phyloP scores from a whole-genome alignment of 371 early-diverging fungal species.

The Phascolomyces articulosus region DNA sequence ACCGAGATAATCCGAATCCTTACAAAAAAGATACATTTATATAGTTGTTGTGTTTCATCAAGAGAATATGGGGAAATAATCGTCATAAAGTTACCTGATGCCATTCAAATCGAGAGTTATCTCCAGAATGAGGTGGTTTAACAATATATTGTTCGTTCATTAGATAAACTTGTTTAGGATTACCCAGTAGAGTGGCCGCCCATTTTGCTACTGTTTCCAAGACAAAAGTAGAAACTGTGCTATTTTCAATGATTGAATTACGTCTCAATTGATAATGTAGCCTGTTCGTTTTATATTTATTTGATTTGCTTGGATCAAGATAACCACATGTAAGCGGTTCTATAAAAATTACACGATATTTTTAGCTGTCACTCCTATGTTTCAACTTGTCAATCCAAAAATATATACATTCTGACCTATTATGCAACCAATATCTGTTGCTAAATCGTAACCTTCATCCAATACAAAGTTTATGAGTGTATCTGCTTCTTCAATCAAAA shows the following conservation, averaged over 20 bases:
- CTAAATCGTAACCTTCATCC: conserved; percentile 47
- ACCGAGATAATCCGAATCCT: conserved; percentile 50
- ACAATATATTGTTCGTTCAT: conserved; percentile 68
- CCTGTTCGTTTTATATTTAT: conserved; percentile 25
- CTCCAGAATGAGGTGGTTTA: conserved; percentile 50
- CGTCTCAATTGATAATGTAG: conserved; percentile 31
- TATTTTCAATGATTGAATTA: conserved; percentile 20
- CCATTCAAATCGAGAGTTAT: conserved; percentile 54
- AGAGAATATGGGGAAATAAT: too few relatives aligned
- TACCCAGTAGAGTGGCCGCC: conserved; percentile 36
- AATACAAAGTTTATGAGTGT: conserved; percentile 50
- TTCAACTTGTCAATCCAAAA: background rate
- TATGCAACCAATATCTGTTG: conserved; percentile 53
- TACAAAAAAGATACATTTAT: too few relatives aligned
- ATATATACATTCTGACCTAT: conserved; percentile 29
- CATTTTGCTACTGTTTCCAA: conserved; percentile 36
- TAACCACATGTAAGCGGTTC: conserved; percentile 59
- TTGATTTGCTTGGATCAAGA: conserved; percentile 29
- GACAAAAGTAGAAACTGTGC: conserved; percentile 20
- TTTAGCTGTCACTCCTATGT: background rate
- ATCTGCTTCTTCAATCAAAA: conserved; percentile 52
- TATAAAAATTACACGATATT: background rate
- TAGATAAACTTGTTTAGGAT: conserved; percentile 15
- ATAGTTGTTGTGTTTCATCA: too few relatives aligned
- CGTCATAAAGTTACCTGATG: conserved; percentile 52